A percentile compares a stretch with the other conserved stretches of the same genome.
phyloP scores from a whole-genome alignment of 371 early-diverging fungal species.

The Mucor saturninus region DNA sequence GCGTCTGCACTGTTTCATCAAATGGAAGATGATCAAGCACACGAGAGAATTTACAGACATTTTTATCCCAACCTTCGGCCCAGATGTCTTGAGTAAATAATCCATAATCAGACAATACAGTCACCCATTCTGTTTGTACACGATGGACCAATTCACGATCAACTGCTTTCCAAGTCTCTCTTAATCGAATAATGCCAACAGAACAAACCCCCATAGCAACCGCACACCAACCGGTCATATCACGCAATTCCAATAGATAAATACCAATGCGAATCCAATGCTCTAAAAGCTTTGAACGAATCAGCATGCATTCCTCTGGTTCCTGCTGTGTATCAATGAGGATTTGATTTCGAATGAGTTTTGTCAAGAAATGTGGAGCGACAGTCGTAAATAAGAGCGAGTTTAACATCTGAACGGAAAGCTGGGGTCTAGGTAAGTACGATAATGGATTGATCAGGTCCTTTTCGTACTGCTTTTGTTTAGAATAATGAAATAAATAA shows the following conservation, averaged over 20 bases:
- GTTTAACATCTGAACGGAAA: slow-evolving; percentile 43
- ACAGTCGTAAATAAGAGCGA: slow-evolving; percentile 58
- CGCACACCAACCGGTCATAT: slow-evolving; percentile 76
- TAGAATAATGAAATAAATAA: slow-evolving; percentile 66
- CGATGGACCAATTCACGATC: slow-evolving; percentile 51
- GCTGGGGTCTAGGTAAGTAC: slow-evolving; percentile 47
- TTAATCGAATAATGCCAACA: slow-evolving; percentile 71
- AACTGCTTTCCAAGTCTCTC: slow-evolving; percentile 78
- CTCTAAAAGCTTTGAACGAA: slow-evolving; percentile 64
- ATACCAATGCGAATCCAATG: slow-evolving; percentile 80
- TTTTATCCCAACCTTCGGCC: slow-evolving; percentile 35
- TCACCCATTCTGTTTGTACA: slow-evolving; percentile 65
- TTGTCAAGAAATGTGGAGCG: slow-evolving; percentile 75
- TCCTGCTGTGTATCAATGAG: slow-evolving; percentile 69
- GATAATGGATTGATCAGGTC: slow-evolving; percentile 41
- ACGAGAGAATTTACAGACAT: too few species aligned
- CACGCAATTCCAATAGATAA: slow-evolving; percentile 60
- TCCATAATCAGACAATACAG: slow-evolving; percentile 57
- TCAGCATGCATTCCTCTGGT: slow-evolving; percentile 26
- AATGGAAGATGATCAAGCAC: too few species aligned
- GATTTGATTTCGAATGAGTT: slow-evolving; percentile 72
- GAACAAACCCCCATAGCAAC: slow-evolving; percentile 78
- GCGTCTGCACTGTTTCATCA: too few species aligned
- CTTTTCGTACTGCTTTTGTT: slow-evolving; percentile 34
- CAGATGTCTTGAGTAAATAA: slow-evolving; percentile 44